Evolutionary conservation across 305 asterid genomes (phyloP).

Genomic region (Solanum hybrid): DNA sequence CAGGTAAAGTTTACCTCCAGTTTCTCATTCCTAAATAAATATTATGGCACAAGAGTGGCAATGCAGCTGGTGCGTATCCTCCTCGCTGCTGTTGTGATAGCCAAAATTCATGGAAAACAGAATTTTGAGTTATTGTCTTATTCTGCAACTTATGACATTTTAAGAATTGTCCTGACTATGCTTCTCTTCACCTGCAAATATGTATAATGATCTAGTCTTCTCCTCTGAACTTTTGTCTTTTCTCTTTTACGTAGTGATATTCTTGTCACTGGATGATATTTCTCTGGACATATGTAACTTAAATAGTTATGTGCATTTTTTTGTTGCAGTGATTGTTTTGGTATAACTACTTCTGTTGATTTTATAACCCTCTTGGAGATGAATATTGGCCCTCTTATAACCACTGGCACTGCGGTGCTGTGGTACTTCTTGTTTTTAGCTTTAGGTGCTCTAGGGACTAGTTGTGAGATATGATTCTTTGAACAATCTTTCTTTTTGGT

Average conservation of each 20-base stretch:
- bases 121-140: neutral
- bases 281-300: neutral
- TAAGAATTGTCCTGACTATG: neutral
- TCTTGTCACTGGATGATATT: neutral
- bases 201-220: neutral
- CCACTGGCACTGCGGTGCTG: neutral
- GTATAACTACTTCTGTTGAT: neutral
- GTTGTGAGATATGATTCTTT: neutral
- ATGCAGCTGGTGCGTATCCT: neutral
- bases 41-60: neutral
- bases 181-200: neutral
- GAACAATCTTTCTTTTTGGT: neutral
- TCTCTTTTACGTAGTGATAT: neutral
- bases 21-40: neutral
- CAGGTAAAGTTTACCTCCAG: slow-evolving; percentile 38
- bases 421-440: neutral
- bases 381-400: neutral
- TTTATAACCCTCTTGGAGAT: neutral
- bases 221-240: neutral
- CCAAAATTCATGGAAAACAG: neutral
- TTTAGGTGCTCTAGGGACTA: neutral
- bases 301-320: neutral
- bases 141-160: neutral
- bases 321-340: neutral
- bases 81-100: neutral